Evolutionary conservation across 371 early-diverging fungal species (phyloP), one percentile per base, ranked within the genome.

Genomic region (Mucor piriformis): DNA sequence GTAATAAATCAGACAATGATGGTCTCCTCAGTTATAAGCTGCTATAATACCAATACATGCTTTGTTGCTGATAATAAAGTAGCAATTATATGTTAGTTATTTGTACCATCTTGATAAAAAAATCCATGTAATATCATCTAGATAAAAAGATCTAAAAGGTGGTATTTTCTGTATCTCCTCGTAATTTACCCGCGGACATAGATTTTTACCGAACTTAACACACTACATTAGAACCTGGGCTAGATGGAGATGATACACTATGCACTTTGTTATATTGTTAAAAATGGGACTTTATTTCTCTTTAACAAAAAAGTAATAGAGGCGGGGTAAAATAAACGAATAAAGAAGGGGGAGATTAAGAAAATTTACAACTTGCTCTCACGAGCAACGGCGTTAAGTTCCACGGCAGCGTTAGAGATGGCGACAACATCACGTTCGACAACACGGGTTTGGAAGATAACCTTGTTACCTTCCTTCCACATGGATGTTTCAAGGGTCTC

Each of bases 401-500:
- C 91, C 42, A 93, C 91, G 37, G 93, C 92, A 20, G 94, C 95
- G 67, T 91, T 90, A n/a, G 90, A 83, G 60, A 95, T 89, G 37
- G 85, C 91, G 58, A 92, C 77, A 11, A 79, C 89, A 69, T 95
- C 87, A 20, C 98, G 89, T 74, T 98, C 98, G 38, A 96, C 89
- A 2, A 93, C 93, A 38, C 91, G 89, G 44, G 92, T 91, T 67
- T 92, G 89, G 89, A 97, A 97, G 56, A 96, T 79, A 23, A 98
- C 86, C 74, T 90, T 91, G 68, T 76, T 80, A 23, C 88, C 91
- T 67, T 94, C 96, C 59, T 88, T 85, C 97, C 97, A 98, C 91
- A 96, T 92, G 66, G 91, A 88, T 8, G 97, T 96, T 69, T 94
- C 92, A 18, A 98, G 79, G 11, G 97, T 97, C 69, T 98, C 98